These are phyloP conservation scores for Hyaloperonospora arabidopsidis DNA, from an alignment of 352 stramenopile genomes.

Conservation along the genomic window DNA sequence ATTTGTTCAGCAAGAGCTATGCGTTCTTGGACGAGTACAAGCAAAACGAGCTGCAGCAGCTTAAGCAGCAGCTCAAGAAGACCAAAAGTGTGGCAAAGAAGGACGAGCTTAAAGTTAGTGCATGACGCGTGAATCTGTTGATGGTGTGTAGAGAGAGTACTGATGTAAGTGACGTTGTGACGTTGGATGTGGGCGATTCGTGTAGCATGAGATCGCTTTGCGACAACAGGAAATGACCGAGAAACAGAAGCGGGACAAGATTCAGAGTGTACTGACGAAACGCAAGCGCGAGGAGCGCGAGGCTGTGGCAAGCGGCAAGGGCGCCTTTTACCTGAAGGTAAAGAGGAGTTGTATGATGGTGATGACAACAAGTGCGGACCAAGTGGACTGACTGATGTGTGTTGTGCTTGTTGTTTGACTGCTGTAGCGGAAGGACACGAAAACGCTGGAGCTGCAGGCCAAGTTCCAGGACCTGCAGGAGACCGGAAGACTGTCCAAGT, in stretches of 20 bases:
- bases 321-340: constrained; percentile 87
- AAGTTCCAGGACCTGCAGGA: constrained; percentile 88
- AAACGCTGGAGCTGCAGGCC: constrained; percentile 83
- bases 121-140: background rate
- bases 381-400: background rate
- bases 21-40: constrained; percentile 87
- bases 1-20: constrained; percentile 85
- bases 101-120: constrained; percentile 68
- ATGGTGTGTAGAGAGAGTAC: background rate
- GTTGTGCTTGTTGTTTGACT: background rate
- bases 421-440: constrained; percentile 84
- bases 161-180: constrained; percentile 1
- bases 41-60: constrained; percentile 74
- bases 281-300: constrained; percentile 82
- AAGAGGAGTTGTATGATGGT: constrained; percentile 1
- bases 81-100: constrained; percentile 63
- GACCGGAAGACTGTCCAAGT: constrained; percentile 84
- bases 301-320: constrained; percentile 85
- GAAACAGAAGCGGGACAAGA: constrained; percentile 73
- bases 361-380: background rate
- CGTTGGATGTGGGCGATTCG: background rate
- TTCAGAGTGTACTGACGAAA: constrained; percentile 60
- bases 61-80: constrained; percentile 71
- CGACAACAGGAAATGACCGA: constrained; percentile 59
- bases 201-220: constrained; percentile 60